These are phyloP conservation scores for Sarocladiaceae sp. DNA, from an alignment of 2,329 filamentous ascomycete species.

Conservation along the genomic window DNA sequence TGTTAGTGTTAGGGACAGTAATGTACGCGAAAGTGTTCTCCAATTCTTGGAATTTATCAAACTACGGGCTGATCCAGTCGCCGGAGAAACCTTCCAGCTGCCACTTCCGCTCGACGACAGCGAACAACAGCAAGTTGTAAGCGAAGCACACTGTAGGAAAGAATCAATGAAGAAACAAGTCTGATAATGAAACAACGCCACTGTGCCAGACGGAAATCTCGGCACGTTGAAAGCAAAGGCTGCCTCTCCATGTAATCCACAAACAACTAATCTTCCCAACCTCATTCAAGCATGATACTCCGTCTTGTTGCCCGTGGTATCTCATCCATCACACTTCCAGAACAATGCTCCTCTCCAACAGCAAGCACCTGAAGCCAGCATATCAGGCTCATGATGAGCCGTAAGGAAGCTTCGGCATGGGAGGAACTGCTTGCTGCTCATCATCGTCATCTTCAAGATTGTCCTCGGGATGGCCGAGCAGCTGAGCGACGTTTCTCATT, in stretches of 20 bases:
- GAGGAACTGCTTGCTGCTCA: slow-evolving; percentile 45
- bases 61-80: too few species aligned
- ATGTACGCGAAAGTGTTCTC: too few species aligned
- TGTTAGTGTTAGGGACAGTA: too few species aligned
- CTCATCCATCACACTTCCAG: background rate
- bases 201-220: background rate
- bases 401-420: slow-evolving; percentile 41
- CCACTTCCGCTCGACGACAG: too few species aligned
- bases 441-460: slow-evolving; percentile 60
- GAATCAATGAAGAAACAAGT: background rate
- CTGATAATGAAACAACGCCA: slow-evolving; percentile 8
- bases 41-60: too few species aligned
- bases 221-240: background rate
- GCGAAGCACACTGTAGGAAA: background rate
- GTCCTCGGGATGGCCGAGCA: slow-evolving; percentile 74
- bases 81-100: too few species aligned
- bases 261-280: background rate
- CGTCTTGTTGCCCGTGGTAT: background rate
- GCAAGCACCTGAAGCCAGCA: background rate
- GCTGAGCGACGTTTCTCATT: slow-evolving; percentile 89
- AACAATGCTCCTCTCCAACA: background rate
- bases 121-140: too few species aligned
- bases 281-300: background rate
- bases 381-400: slow-evolving; percentile 19
- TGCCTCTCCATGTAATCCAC: background rate